These are phyloP conservation scores for Exophiala sideris DNA, from an alignment of 2,329 filamentous ascomycete genomes.

Conservation along the genomic window DNA sequence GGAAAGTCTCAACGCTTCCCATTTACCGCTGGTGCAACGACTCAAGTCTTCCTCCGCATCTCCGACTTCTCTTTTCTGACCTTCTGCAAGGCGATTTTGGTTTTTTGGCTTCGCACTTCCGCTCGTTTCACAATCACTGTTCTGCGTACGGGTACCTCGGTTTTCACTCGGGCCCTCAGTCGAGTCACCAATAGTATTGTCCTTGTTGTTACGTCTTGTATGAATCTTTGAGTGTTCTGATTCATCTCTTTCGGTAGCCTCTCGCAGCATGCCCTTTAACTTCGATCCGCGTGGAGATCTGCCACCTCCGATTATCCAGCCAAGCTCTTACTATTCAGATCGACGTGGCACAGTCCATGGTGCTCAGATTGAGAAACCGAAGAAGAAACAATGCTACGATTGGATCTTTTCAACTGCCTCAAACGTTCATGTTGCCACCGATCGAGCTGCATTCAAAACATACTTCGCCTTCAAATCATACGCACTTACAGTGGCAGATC, in stretches of 20 bases:
- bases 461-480: slow-evolving; percentile 31
- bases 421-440: slow-evolving; percentile 35
- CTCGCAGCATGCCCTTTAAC: slow-evolving; percentile 9
- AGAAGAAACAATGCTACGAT: slow-evolving; percentile 26
- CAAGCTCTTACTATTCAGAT: slow-evolving; percentile 18
- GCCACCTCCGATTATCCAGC: slow-evolving; percentile 17
- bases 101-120: background rate
- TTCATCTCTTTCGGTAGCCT: background rate
- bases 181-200: background rate
- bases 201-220: background rate
- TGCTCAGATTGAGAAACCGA: slow-evolving; percentile 17
- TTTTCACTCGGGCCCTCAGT: background rate
- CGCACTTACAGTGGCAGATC: slow-evolving; percentile 26
- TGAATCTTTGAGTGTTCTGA: background rate
- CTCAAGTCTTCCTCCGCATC: background rate
- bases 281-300: slow-evolving; percentile 19
- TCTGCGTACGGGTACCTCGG: background rate
- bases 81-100: background rate
- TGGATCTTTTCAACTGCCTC: slow-evolving; percentile 30
- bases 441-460: slow-evolving; percentile 32
- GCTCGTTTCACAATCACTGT: background rate
- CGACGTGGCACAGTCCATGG: slow-evolving; percentile 7
- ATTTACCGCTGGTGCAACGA: too few relatives aligned
- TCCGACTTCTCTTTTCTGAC: background rate
- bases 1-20: too few relatives aligned